Conservation (phyloP, 106 monocot genomes). For the Dendrobium chrysotoxum region DNA sequence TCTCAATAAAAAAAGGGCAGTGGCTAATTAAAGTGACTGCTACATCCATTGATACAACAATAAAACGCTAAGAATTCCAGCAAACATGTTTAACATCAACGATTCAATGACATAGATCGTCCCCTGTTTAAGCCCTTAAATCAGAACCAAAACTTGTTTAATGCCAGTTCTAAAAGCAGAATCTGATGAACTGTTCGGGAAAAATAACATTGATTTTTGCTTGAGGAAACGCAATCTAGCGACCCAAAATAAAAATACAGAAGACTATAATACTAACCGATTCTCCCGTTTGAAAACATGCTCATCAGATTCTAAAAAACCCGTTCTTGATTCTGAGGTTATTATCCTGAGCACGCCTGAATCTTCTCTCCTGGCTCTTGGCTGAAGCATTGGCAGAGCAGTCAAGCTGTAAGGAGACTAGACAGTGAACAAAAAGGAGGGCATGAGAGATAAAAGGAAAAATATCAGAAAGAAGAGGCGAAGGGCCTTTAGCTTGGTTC, state of each 20-base stretch:
- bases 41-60: background rate
- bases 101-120: too few species aligned
- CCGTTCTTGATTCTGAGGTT: too few species aligned
- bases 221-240: background rate
- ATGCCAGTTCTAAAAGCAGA: background rate
- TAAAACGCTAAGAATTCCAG: background rate
- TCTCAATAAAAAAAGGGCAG: background rate
- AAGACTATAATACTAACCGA: background rate
- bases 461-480: background rate
- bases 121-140: too few species aligned
- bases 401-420: background rate
- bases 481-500: too few species aligned
- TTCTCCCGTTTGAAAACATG: background rate
- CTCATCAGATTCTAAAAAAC: background rate
- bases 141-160: background rate
- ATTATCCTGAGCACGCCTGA: background rate
- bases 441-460: too few species aligned
- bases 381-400: background rate
- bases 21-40: background rate
- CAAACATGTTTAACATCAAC: too few species aligned
- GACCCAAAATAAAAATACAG: background rate
- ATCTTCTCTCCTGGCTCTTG: background rate
- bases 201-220: background rate
- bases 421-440: background rate
- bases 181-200: background rate